phyloP scores from a whole-genome alignment of 352 stramenopile genomes.

The Phytopythium boreale region DNA sequence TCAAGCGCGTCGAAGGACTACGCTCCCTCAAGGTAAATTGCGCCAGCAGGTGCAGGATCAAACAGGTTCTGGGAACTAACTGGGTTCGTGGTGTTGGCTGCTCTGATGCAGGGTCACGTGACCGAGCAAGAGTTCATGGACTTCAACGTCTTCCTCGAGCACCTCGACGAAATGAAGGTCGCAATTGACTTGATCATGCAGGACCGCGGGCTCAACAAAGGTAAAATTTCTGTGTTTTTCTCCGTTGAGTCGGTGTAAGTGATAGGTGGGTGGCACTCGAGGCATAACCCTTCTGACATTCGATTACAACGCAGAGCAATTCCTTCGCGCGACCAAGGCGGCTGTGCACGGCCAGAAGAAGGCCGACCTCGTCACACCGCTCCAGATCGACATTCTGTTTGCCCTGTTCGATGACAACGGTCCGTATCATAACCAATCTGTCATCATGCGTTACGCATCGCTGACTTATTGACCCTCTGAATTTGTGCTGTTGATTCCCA shows the following conservation, averaged over 20 bases:
- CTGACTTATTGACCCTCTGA: not conserved
- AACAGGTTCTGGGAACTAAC: not conserved
- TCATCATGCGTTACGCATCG: not conserved
- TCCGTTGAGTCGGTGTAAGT: too few relatives aligned
- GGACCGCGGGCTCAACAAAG: constrained; percentile 81
- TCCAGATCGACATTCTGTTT: constrained; percentile 87
- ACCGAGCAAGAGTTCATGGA: constrained; percentile 84
- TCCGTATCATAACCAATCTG: constrained; percentile 16
- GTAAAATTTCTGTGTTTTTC: constrained; percentile 22
- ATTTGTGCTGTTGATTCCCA: not conserved
- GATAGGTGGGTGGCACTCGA: not conserved
- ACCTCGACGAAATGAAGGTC: constrained; percentile 82
- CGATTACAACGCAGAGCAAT: constrained; percentile 53
- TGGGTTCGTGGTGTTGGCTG: not conserved
- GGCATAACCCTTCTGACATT: not conserved
- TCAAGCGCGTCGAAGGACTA: constrained; percentile 74
- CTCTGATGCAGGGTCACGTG: constrained; percentile 44
- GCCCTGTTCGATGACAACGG: constrained; percentile 78
- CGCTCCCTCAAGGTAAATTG: constrained; percentile 42
- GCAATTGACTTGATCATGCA: constrained; percentile 83
- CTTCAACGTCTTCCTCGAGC: constrained; percentile 79
- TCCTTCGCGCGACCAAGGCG: constrained; percentile 66
- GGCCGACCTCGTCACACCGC: constrained; percentile 59
- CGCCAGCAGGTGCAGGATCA: not conserved
- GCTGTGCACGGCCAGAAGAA: constrained; percentile 55